Evolutionary conservation across 129 eudicot species (phyloP), one percentile per base, ranked within the genome.

Genomic region (Centella asiatica): DNA sequence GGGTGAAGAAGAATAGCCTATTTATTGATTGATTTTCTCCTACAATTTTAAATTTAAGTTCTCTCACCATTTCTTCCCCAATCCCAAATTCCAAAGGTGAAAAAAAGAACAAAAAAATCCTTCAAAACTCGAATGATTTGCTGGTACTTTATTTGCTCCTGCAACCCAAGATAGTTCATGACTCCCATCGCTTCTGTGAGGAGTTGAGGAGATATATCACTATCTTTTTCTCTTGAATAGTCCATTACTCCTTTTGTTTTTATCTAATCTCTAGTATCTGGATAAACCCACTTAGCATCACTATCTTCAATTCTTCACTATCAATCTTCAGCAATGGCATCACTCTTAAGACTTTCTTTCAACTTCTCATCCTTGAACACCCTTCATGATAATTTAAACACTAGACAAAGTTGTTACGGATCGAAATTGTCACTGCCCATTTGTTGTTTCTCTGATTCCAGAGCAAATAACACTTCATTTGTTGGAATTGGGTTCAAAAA

Each of bases 311-410:
- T 67, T 55, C 39, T 54, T 42, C 71, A 57, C 44, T 47, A 23
- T 14, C 50, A 64, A 45, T 36, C 4, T 31, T 50, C 7, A 11
- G 28, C 74, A 57, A 81, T 76, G 87, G 69, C 71, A 19, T 36
- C 83, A 31, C 69, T 79, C 65, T 55, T 76, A 51, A 80, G 78
- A 31, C 55, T 77, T 60, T 28, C 89, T 73, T 64, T 70, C 64
- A 88, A 49, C 33, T 19, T 81, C 75, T 74, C 80, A 27, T 22
- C 80, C 55, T 74, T 71, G 22, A 67, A 62, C 62, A 54, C 77
- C 44, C 68, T 52, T 32, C 52, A 65, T 57, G 27, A 57, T 57
- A 17, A 36, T 59, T 58, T 29, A 19, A 50, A 18, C 57, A 61
- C 64, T 47, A 73, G 23, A 50, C 57, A 17, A n/a, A 51, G 20